Conservation (phyloP, 768 basidiomycete species). For the Collybia nuda region DNA sequence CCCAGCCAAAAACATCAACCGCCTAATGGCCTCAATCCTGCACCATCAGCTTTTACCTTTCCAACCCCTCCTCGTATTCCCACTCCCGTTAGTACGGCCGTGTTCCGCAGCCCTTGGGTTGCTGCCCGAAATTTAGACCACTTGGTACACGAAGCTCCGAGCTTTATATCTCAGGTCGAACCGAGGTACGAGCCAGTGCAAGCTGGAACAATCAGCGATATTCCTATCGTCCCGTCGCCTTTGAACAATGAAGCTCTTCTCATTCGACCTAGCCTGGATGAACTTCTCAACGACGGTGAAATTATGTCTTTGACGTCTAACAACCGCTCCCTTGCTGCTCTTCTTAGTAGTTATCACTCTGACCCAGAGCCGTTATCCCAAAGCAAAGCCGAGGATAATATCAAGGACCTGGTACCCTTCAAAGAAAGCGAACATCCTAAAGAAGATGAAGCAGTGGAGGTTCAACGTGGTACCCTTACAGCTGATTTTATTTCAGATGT, state of each 20-base stretch:
- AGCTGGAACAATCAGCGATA: too few relatives aligned
- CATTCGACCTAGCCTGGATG: constrained; percentile 18
- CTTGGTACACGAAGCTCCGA: too few relatives aligned
- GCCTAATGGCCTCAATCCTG: too few relatives aligned
- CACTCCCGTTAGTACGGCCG: too few relatives aligned
- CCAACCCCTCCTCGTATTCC: too few relatives aligned
- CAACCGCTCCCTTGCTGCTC: constrained; percentile 26
- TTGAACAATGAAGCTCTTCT: constrained; percentile 29
- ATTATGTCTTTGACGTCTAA: constrained; percentile 5
- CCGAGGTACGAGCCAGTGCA: too few relatives aligned
- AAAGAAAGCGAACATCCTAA: background rate
- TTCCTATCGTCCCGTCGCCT: constrained; percentile 14
- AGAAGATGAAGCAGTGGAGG: background rate
- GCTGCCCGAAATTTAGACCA: too few relatives aligned
- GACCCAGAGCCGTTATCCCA: constrained; percentile 11
- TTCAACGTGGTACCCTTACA: constrained; percentile 26
- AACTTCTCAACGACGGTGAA: constrained; percentile 4
- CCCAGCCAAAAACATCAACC: too few relatives aligned
- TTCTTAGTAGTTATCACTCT: constrained; percentile 26
- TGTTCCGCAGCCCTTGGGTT: too few relatives aligned
- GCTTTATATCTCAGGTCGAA: background rate
- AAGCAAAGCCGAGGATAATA: background rate
- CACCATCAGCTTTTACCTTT: too few relatives aligned
- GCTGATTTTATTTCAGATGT: constrained; percentile 65
- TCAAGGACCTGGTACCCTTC: too few relatives aligned